Evolutionary conservation across 768 basidiomycete genomes (phyloP).

Genomic region (Stropharia rugosoannulata): DNA sequence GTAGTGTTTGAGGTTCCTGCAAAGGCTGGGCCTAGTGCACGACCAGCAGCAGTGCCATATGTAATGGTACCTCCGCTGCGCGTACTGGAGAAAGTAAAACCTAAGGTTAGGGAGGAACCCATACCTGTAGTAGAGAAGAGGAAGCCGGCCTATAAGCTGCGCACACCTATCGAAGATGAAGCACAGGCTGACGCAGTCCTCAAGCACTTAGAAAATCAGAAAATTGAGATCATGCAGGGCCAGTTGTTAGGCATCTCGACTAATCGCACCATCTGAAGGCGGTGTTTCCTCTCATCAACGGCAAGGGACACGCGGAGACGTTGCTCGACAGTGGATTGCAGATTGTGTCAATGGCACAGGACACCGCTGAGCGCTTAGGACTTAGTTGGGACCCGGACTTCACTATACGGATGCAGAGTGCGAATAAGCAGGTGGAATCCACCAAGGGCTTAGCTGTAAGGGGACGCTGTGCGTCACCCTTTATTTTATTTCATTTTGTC

Average conservation of each 20-base stretch:
- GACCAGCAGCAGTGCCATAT: background rate
- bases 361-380: slow-evolving; percentile 10
- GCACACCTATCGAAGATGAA: background rate
- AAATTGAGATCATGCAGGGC: background rate
- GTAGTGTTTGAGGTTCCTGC: background rate
- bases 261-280: slow-evolving; percentile 4
- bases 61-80: background rate
- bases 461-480: too few relatives aligned
- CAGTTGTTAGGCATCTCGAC: background rate
- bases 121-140: background rate
- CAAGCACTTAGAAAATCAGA: background rate
- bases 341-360: slow-evolving; percentile 21
- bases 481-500: too few relatives aligned
- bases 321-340: slow-evolving; percentile 23
- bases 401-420: slow-evolving; percentile 21
- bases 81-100: background rate
- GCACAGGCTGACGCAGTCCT: background rate
- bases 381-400: slow-evolving; percentile 18
- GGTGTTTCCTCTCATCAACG: slow-evolving; percentile 3
- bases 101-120: background rate
- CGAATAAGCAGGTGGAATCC: slow-evolving; percentile 17
- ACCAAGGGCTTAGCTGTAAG: slow-evolving; percentile 18
- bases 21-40: too few relatives aligned
- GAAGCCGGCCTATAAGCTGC: background rate
- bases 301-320: slow-evolving; percentile 5